Evolutionary conservation across 1,284 basidiomycete genomes (phyloP), one percentile per base, ranked within the genome.

Genomic region (Trichosporon ovoides): DNA sequence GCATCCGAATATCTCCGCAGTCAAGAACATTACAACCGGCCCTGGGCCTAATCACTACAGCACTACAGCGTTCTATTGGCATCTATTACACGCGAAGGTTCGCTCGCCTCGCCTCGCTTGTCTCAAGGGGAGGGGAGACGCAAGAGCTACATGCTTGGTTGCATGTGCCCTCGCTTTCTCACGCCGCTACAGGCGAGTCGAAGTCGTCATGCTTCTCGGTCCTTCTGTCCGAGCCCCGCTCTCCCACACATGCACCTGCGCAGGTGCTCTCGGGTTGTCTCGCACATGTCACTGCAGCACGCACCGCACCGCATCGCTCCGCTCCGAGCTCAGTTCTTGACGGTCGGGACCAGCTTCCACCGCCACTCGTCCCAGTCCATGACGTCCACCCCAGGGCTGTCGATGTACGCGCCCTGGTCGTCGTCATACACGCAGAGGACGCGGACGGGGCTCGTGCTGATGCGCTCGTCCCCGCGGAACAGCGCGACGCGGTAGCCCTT

Each of bases 301-400:
- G 28, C 28, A 31, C 28, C 28, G 28, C 28, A 31, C 28, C 28
- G 28, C 28, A 31, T 40, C 38, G 38, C 38, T 40, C 16, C n/a
- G 16, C 37, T 14, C n/a, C 16, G 16, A 40, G 18, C 38, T 38
- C n/a, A 38, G 20, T 43, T 22, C 38, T 48, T 48, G 7, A 24
- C 35, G 33, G 13, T 18, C 28, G 28, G 28, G 37, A 52, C 38
- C 24, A 65, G 62, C 35, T 56, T 56, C 72, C 70, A 76, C 19
- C 61, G 40, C 74, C 74, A 76, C 28, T 74, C 69, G 59, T 75
- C 73, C 2, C 68, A 33, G 54, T 76, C 74, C 36, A 68, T 57
- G 18, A 75, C 33, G 11, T 51, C 22, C 3, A 66, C 70, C 0
- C 68, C 69, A 5, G 59, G 37, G 5, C 68, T 69, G 18, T 59